phyloP scores from a whole-genome alignment of 2,329 filamentous ascomycete genomes.

The Scopulariopsis brevicaulis region DNA sequence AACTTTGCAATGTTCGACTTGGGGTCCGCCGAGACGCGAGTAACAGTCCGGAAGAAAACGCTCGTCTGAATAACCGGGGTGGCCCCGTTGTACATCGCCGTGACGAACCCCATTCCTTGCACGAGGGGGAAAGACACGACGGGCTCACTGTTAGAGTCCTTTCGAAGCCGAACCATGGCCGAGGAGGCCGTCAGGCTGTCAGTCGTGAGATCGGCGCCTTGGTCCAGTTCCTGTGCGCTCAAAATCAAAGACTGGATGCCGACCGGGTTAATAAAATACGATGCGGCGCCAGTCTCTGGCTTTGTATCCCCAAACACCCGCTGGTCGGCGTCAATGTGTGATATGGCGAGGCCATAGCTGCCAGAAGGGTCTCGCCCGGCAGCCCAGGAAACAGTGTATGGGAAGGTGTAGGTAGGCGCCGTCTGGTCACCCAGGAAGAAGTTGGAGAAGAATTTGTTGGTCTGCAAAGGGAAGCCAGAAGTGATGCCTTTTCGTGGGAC shows the following conservation, averaged over 20 bases:
- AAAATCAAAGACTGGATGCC: conserved; percentile 73
- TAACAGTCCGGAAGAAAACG: conserved; percentile 62
- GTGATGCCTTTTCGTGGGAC: conserved; percentile 40
- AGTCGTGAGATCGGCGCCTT: conserved; percentile 42
- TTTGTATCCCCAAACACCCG: conserved; percentile 52
- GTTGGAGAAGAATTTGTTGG: conserved; percentile 76
- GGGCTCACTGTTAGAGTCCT: conserved; percentile 37
- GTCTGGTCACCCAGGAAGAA: conserved; percentile 67
- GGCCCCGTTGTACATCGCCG: conserved; percentile 59
- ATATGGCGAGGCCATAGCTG: conserved; percentile 70
- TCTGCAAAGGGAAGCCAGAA: conserved; percentile 42
- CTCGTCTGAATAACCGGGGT: conserved; percentile 65
- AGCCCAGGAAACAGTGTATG: conserved; percentile 59
- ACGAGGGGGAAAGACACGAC: conserved; percentile 69
- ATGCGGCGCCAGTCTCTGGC: conserved; percentile 42
- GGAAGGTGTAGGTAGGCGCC: conserved; percentile 61
- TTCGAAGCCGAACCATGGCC: conserved; percentile 55
- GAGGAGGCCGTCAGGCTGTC: conserved; percentile 46
- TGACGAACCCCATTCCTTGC: conserved; percentile 84
- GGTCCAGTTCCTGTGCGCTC: conserved; percentile 63
- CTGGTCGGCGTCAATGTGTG: conserved; percentile 59
- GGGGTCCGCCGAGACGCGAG: conserved; percentile 39
- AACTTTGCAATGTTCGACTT: conserved; percentile 66
- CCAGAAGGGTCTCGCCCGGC: conserved; percentile 48
- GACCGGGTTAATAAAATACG: conserved; percentile 72